A percentile compares a stretch with the other conserved stretches of the same genome.
Conservation (phyloP, 2,329 filamentous ascomycete species). For the Hymenoscyphus occultus region DNA sequence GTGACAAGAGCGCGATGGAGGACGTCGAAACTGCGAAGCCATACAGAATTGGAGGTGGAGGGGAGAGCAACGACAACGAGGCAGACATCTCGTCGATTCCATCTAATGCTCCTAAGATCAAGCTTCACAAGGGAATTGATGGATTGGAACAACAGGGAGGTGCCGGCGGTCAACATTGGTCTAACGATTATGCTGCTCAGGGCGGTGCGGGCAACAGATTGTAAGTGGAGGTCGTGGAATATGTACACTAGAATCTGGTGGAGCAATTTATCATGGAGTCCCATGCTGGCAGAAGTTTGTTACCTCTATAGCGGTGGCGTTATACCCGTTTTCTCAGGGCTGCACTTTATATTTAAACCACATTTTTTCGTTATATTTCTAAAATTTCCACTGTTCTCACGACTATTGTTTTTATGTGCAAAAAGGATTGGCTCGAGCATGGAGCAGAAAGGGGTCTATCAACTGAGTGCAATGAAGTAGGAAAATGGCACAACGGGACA, state of each 20-base stretch:
- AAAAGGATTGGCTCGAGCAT: not conserved
- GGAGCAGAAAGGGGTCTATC: not conserved
- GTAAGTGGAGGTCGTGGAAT: not conserved
- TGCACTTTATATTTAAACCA: not conserved
- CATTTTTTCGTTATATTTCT: not conserved
- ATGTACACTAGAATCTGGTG: not conserved
- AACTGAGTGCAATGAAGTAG: not conserved
- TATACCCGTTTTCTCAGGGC: not conserved
- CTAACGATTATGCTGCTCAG: conserved; percentile 10
- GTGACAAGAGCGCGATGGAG: conserved; percentile 11
- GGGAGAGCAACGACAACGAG: conserved; percentile 14
- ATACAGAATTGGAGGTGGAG: conserved; percentile 14
- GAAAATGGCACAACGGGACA: not conserved
- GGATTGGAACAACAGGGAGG: conserved; percentile 15
- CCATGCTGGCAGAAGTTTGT: not conserved
- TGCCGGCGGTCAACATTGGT: conserved; percentile 15
- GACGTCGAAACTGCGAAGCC: conserved; percentile 18
- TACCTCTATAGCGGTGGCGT: not conserved
- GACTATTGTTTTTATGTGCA: not conserved
- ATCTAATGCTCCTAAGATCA: conserved; percentile 14
- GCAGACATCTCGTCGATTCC: conserved; percentile 14
- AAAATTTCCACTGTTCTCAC: not conserved
- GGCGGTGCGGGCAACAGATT: not conserved
- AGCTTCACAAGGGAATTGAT: conserved; percentile 24
- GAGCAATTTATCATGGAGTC: not conserved